Evolutionary conservation across 306 rosid species (phyloP).

Genomic region (Spatholobus suberectus): DNA sequence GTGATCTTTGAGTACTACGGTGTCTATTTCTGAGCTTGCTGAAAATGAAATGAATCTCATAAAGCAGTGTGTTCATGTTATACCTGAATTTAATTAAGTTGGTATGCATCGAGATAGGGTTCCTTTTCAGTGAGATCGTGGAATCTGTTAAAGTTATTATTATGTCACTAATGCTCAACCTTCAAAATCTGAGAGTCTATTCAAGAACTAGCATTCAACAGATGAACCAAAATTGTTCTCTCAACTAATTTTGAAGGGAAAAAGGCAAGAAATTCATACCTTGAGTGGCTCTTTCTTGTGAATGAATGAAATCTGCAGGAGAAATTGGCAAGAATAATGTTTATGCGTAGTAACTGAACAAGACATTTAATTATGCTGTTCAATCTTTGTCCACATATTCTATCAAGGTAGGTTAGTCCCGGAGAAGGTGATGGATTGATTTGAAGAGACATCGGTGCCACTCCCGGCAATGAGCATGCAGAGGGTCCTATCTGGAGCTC

Average conservation of each 20-base stretch:
- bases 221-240: background rate
- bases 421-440: background rate
- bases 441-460: background rate
- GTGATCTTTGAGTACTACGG: background rate
- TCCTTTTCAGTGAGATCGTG: background rate
- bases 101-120: background rate
- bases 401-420: background rate
- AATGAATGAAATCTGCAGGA: background rate
- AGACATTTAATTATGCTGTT: background rate
- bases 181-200: background rate
- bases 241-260: background rate
- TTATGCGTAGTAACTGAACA: background rate
- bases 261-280: background rate
- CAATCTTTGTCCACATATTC: conserved; percentile 15
- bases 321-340: background rate
- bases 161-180: background rate
- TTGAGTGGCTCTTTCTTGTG: background rate
- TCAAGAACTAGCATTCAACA: background rate
- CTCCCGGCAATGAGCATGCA: background rate
- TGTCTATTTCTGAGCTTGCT: background rate
- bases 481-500: background rate
- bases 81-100: background rate
- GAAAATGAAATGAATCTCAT: background rate
- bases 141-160: background rate
- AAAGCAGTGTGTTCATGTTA: background rate